phyloP scores from a whole-genome alignment of 192 early-diverging fungal genomes.

The Gaertneriomyces semiglobifer region DNA sequence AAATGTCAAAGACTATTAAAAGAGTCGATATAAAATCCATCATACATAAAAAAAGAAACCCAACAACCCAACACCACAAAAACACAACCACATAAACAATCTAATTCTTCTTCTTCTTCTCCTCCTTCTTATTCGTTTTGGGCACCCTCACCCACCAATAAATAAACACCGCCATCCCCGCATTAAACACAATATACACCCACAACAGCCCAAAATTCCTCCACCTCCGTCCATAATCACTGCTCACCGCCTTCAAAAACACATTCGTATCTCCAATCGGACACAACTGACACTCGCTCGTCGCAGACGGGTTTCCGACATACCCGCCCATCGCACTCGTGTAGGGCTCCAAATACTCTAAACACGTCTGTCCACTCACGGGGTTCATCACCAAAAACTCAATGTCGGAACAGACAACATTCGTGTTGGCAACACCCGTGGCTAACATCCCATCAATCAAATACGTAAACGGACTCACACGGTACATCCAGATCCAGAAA shows the following conservation, averaged over 20 bases:
- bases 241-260: conserved; percentile 48
- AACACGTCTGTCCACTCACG: conserved; percentile 58
- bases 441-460: conserved; percentile 51
- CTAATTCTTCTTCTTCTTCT: too few species aligned
- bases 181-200: conserved; percentile 51
- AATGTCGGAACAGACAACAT: conserved; percentile 40
- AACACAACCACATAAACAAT: too few species aligned
- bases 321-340: conserved; percentile 55
- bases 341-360: conserved; percentile 50
- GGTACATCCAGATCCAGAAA: conserved; percentile 76
- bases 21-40: too few species aligned
- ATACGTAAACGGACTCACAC: conserved; percentile 64
- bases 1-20: too few species aligned
- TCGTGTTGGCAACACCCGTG: conserved; percentile 52
- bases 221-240: conserved; percentile 61
- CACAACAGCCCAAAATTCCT: conserved; percentile 66
- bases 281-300: conserved; percentile 62
- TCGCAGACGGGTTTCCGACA: conserved; percentile 50
- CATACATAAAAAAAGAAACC: too few species aligned
- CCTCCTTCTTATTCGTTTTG: too few species aligned
- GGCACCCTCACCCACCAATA: too few species aligned
- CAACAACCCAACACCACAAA: too few species aligned
- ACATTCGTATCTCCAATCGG: conserved; percentile 54
- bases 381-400: conserved; percentile 59
- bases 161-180: too few species aligned